Evolutionary conservation across 2,329 filamentous ascomycete genomes (phyloP).

Genomic region (Ceratocystis diversiconidia): DNA sequence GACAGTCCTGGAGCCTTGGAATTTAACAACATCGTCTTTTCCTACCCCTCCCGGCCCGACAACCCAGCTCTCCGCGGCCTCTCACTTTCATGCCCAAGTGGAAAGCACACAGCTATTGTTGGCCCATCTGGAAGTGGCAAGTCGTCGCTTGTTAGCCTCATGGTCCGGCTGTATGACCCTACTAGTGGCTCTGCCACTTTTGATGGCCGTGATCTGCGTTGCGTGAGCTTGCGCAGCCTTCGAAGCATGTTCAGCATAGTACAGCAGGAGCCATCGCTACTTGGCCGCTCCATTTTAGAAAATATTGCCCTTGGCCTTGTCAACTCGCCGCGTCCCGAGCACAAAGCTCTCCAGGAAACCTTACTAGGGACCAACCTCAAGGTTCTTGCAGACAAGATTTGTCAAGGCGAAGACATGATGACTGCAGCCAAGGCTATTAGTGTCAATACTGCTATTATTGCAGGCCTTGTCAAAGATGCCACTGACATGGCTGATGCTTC

Average conservation of each 20-base stretch:
- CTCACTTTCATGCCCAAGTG: slow-evolving; percentile 34
- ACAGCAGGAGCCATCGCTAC: slow-evolving; percentile 33
- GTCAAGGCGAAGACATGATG: slow-evolving; percentile 35
- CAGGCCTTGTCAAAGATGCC: slow-evolving; percentile 36
- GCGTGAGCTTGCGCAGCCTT: slow-evolving; percentile 33
- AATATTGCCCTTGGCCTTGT: slow-evolving; percentile 39
- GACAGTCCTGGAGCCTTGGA: slow-evolving; percentile 30
- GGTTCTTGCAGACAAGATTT: slow-evolving; percentile 37
- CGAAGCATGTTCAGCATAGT: slow-evolving; percentile 32
- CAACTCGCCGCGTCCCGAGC: slow-evolving; percentile 29
- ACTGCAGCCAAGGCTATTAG: slow-evolving; percentile 32
- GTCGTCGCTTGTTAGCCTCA: slow-evolving; percentile 40
- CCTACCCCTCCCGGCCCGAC: slow-evolving; percentile 32
- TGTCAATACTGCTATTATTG: slow-evolving; percentile 35
- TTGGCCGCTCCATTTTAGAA: slow-evolving; percentile 34
- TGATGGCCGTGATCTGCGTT: slow-evolving; percentile 34
- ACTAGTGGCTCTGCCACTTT: slow-evolving; percentile 33
- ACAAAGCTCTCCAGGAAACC: slow-evolving; percentile 29
- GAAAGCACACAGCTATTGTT: slow-evolving; percentile 41
- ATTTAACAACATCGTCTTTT: slow-evolving; percentile 32
- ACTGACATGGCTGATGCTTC: slow-evolving; percentile 45
- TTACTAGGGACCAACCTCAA: slow-evolving; percentile 37
- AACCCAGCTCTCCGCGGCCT: slow-evolving; percentile 31
- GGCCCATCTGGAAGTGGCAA: slow-evolving; percentile 45
- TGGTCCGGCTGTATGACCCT: slow-evolving; percentile 45